Evolutionary conservation across 306 rosid species (phyloP).

Genomic region (Sicyos baderoa): DNA sequence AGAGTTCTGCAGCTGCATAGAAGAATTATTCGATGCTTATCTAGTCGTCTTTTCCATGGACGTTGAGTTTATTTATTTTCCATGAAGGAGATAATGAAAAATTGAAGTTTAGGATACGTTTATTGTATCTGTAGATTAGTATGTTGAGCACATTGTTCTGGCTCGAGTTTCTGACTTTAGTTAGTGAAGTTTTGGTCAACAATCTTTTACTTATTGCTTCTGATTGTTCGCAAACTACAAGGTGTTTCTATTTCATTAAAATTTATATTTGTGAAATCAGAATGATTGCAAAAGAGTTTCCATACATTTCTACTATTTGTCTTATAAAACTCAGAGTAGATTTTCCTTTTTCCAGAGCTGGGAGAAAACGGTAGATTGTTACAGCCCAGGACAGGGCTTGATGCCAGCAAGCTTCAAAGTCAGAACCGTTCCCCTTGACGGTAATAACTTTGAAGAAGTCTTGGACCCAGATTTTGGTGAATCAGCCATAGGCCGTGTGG

Average conservation of each 20-base stretch:
- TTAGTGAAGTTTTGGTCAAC: background rate
- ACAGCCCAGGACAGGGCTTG: slow-evolving; percentile 96
- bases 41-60: background rate
- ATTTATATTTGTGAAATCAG: background rate
- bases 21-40: background rate
- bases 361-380: slow-evolving; percentile 97
- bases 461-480: slow-evolving; percentile 98
- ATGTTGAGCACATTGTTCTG: background rate
- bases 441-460: slow-evolving; percentile 52
- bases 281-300: background rate
- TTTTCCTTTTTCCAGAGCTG: slow-evolving; percentile 52
- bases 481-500: slow-evolving; percentile 97
- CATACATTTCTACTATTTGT: background rate
- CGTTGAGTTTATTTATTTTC: background rate
- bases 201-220: background rate
- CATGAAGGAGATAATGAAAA: background rate
- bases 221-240: background rate
- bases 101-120: background rate
- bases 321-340: background rate
- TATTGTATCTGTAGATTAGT: background rate
- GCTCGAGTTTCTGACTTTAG: background rate
- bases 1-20: background rate
- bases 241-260: slow-evolving; percentile 6
- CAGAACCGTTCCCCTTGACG: slow-evolving; percentile 43
- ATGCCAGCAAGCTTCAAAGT: slow-evolving; percentile 99